Evolutionary conservation across 108 stramenopile species (phyloP), one percentile per base, ranked within the genome.

Genomic region (Fragilaria crotonensis): DNA sequence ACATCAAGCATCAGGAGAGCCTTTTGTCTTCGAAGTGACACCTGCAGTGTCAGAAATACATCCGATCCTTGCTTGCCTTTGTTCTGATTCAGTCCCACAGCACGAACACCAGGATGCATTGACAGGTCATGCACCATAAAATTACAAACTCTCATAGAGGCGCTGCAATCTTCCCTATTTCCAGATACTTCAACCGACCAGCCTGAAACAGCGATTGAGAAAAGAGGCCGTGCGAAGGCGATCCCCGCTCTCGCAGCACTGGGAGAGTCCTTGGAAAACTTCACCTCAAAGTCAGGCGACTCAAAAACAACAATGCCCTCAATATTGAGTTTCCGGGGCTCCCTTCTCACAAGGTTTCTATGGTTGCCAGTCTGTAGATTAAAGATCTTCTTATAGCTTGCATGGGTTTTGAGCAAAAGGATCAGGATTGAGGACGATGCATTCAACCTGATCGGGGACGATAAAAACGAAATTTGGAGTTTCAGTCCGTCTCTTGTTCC

Each of bases 71-170:
- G 25, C 1, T n/a, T 25, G 2, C 45, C 33, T 5, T 31, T 63
- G 0, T 33, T 56, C 11, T 52, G 44, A 48, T 59, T 53, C 54
- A 67, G 49, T 7, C 75, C 75, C n/a, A 76, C 26, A 45, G 65
- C 75, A 30, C 69, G 63, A 11, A 77, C 57, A 2, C 76, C 71
- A 17, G 53, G 66, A n/a, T 30, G 33, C 4, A 62, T 60, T 2
- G 67, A 60, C 20, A 77, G 49, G 52, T 77, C 76, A 52, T 62
- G 54, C 14, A 77, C 23, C 25, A 70, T 52, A 1, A 52, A 59
- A 33, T 67, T 52, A 46, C 61, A 49, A 33, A 71, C 67, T 4
- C 50, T 25, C 17, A 67, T 52, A 14, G 66, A 67, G 9, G 55
- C 60, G 0, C 48, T 46, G 4, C 59, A 50, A 7, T 41, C 36